Evolutionary conservation across 257 asterid genomes (phyloP), one percentile per base, ranked within the genome.

Genomic region (Solanum phureja): DNA sequence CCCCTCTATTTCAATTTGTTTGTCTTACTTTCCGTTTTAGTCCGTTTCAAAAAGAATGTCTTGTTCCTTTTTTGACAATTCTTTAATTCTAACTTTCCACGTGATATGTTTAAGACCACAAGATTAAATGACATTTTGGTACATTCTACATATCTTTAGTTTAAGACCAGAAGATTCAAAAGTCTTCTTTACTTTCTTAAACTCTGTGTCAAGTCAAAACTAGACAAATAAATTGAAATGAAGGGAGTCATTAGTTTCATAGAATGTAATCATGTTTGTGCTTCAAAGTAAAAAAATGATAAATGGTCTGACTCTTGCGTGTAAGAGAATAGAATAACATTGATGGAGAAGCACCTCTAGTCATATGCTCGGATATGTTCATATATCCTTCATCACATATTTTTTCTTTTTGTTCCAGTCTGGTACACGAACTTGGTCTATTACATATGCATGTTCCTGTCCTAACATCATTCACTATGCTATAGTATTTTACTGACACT

Each of bases 1-100:
- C 64, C n/a, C n/a, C n/a, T 94, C 29, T 29, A 29, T 29, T 94
- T 96, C 31, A 31, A 31, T 31, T 31, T 31, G 31, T 31, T 31
- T 31, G 31, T 33, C 34, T 33, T 33, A 33, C 34, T 33, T 33
- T 33, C 34, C 34, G 34, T 33, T 33, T 33, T 33, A 33, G 34
- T 33, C 34, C 34, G 34, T 33, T 33, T 33, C 34, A 33, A 33
- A 33, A 33, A 33, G 34, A 33, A 33, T 33, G 34, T 33, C 34
- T 33, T 33, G 34, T 33, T 33, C 34, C 34, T 33, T 33, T 33
- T 33, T 33, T 33, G 34, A 33, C 34, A 33, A 33, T 33, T 33
- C 34, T 33, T 33, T 33, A 33, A 33, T 33, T 33, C 34, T 33
- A 33, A 33, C 34, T 33, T 33, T 33, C 34, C 34, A 33, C 34